phyloP scores from a whole-genome alignment of 2,329 filamentous ascomycete genomes.

The Xylariaceae sp. region DNA sequence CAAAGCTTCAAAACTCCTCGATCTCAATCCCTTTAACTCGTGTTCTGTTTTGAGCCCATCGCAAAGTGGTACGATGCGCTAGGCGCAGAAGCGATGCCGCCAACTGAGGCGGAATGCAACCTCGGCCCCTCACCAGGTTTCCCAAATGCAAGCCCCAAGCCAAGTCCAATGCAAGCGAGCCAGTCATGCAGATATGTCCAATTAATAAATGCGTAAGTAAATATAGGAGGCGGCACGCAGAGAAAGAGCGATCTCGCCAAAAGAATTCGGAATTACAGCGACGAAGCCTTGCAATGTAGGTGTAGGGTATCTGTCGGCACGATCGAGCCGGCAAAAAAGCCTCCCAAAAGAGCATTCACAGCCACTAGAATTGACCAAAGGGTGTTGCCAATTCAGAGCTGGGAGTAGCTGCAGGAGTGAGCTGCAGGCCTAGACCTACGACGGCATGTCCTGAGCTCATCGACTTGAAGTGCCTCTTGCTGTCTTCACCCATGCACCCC shows the following conservation, averaged over 20 bases:
- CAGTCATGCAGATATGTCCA: slow-evolving; percentile 29
- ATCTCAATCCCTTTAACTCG: neutral
- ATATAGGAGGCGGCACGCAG: slow-evolving; percentile 17
- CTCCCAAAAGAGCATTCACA: too few relatives aligned
- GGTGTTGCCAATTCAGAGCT: slow-evolving; percentile 26
- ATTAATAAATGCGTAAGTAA: slow-evolving; percentile 32
- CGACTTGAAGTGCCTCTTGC: slow-evolving; percentile 44
- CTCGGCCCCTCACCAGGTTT: slow-evolving; percentile 12
- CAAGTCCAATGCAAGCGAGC: slow-evolving; percentile 16
- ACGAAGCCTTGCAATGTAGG: neutral
- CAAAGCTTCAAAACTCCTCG: slow-evolving; percentile 3
- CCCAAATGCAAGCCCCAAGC: slow-evolving; percentile 22
- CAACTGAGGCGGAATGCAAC: slow-evolving; percentile 27
- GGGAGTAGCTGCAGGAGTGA: slow-evolving; percentile 51
- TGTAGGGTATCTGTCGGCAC: slow-evolving; percentile 11
- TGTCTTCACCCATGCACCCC: slow-evolving; percentile 18
- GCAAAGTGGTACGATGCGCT: neutral
- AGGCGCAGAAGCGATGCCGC: slow-evolving; percentile 10
- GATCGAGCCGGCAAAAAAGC: slow-evolving; percentile 1
- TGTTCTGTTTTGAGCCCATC: neutral
- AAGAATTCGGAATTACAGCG: too few relatives aligned
- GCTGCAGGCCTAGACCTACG: slow-evolving; percentile 46
- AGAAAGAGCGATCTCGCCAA: slow-evolving; percentile 14
- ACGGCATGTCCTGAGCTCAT: slow-evolving; percentile 48
- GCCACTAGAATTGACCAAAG: slow-evolving; percentile 27